Evolutionary conservation across 2,329 filamentous ascomycete species (phyloP), one percentile per base, ranked within the genome.

Genomic region (Zalaria obscura): DNA sequence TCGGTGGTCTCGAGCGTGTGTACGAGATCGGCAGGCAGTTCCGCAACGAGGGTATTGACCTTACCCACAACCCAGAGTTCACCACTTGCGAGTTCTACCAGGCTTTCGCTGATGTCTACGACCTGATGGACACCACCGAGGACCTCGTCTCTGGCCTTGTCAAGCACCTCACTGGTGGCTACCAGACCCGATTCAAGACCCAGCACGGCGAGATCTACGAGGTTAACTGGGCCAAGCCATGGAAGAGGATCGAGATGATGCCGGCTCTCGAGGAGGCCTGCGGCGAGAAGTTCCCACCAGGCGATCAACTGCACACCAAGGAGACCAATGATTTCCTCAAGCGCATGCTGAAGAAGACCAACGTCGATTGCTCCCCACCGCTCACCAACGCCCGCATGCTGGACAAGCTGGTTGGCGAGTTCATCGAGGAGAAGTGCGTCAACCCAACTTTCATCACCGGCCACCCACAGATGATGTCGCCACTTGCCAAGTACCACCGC

Each of bases 11-110:
- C 35, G 85, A 94, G 68, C 78, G 84, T 54, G 91, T 98, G 9
- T 98, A 94, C 65, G 91, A 98, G 62, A 78, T 98, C 48, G 91
- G 91, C 49, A 81, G 87, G 50, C 86, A 93, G 60, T 98, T 98
- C 76, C 73, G 91, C 55, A 98, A 98, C 57, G 88, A 94, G 64
- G 80, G 83, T 45, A 81, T 86, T 49, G 86, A 93, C 60, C 69
- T 91, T 39, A 98, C 91, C 5, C 91, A 98, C 72, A 98, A 96
- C 70, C 91, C 84, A 33, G 91, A 98, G 61, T 98, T 98, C 69
- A 98, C 91, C 35, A 93, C 86, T 26, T 85, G 86, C 62, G 91
- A 98, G 64, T 96, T 96, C 67, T 98, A 98, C 66, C 80, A 83
- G 75, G 89, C 91, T 3, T 96, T 62, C 42, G 62, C 67, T 32